These are phyloP conservation scores for Orbilia ellipsospora DNA, from an alignment of 2,329 filamentous ascomycete genomes.

Conservation along the genomic window DNA sequence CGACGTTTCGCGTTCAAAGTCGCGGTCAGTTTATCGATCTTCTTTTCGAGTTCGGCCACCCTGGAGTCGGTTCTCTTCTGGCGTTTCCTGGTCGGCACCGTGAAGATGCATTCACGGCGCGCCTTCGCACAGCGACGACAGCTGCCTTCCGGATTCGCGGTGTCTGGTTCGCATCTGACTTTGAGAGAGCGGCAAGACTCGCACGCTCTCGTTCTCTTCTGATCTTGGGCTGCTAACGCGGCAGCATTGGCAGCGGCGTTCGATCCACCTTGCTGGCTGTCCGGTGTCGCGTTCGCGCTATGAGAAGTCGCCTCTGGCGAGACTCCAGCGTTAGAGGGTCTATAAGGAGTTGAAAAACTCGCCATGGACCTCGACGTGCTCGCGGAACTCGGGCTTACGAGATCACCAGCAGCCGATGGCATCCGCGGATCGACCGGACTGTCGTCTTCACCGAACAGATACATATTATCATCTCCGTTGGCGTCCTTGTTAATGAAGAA, in stretches of 20 bases:
- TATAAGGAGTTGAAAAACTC: slow-evolving; percentile 52
- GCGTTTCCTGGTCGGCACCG: slow-evolving; percentile 78
- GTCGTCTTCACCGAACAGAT: slow-evolving; percentile 20
- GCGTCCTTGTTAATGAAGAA: slow-evolving; percentile 42
- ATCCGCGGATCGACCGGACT: slow-evolving; percentile 25
- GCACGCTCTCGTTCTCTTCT: slow-evolving; percentile 77
- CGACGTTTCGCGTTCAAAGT: slow-evolving; percentile 72
- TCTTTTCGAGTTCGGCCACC: slow-evolving; percentile 90
- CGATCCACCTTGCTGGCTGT: slow-evolving; percentile 38
- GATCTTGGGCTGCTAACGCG: slow-evolving; percentile 62
- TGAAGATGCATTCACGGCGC: slow-evolving; percentile 79
- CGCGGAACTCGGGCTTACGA: slow-evolving; percentile 49
- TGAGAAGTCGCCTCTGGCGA: slow-evolving; percentile 43
- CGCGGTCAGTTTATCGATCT: slow-evolving; percentile 88
- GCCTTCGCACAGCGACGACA: slow-evolving; percentile 84
- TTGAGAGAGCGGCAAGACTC: slow-evolving; percentile 80
- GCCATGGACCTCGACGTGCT: slow-evolving; percentile 49
- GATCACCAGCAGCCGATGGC: slow-evolving; percentile 15
- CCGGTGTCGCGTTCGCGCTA: slow-evolving; percentile 49
- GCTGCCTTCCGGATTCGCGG: slow-evolving; percentile 70
- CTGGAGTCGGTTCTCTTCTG: slow-evolving; percentile 92
- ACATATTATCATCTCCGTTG: slow-evolving; percentile 44
- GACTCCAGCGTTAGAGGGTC: slow-evolving; percentile 36
- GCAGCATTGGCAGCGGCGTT: slow-evolving; percentile 20
- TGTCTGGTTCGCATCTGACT: slow-evolving; percentile 85